phyloP scores from a whole-genome alignment of 371 early-diverging fungal genomes.

The Quaeritorhiza haematococci region DNA sequence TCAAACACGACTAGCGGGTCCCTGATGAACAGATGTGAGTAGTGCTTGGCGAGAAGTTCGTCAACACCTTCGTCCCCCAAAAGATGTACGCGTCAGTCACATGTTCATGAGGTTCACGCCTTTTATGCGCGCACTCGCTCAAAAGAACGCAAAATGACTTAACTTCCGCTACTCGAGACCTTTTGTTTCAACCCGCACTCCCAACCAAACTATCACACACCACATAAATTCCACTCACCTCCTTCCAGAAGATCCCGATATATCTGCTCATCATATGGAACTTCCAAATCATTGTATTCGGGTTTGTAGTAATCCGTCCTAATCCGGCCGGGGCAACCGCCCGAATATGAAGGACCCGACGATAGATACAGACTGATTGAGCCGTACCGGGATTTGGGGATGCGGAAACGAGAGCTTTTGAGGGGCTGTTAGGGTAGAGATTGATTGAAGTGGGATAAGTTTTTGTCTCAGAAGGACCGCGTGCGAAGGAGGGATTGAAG shows the following conservation, averaged over 20 bases:
- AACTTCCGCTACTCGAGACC: too few relatives aligned
- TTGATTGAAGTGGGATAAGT: too few relatives aligned
- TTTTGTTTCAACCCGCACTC: too few relatives aligned
- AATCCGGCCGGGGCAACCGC: slow-evolving; percentile 23
- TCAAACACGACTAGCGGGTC: slow-evolving; percentile 96
- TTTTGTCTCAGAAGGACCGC: too few relatives aligned
- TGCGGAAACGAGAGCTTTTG: slow-evolving; percentile 42
- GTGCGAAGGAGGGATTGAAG: too few relatives aligned
- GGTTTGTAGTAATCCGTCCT: slow-evolving; percentile 65
- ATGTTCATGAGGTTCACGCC: too few relatives aligned
- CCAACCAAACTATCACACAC: too few relatives aligned
- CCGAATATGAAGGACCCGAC: slow-evolving; percentile 43
- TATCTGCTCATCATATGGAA: slow-evolving; percentile 78
- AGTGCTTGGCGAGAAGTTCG: slow-evolving; percentile 84
- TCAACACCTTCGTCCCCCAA: too few relatives aligned
- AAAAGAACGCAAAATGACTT: too few relatives aligned
- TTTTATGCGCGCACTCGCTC: too few relatives aligned
- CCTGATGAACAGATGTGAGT: slow-evolving; percentile 95
- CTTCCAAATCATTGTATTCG: slow-evolving; percentile 93
- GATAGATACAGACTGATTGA: slow-evolving; percentile 93
- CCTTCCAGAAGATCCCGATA: slow-evolving; percentile 63
- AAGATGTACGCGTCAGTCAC: too few relatives aligned
- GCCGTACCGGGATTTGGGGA: slow-evolving; percentile 95
- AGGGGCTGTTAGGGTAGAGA: slow-evolving; percentile 72
- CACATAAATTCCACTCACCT: slow-evolving; percentile 25